A percentile compares a stretch with the other conserved stretches of the same genome.
phyloP scores from a whole-genome alignment of 1,284 basidiomycete species.

The Tilletia setariae region DNA sequence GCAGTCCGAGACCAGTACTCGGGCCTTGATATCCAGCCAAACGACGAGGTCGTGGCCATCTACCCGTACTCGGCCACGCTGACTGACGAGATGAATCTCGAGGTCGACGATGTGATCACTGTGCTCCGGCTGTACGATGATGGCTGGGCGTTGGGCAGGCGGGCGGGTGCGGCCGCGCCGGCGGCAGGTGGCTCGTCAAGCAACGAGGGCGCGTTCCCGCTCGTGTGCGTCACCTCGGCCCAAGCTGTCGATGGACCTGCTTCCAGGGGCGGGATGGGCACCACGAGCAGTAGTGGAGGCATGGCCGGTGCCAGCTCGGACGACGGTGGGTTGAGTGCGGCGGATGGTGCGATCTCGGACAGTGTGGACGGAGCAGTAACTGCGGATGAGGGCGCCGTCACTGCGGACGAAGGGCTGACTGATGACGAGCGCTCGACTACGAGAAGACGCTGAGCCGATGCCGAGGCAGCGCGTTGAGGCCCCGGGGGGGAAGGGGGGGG shows the following conservation, averaged over 20 bases:
- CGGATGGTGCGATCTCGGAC: slow-evolving; percentile 34
- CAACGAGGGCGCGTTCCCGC: slow-evolving; percentile 46
- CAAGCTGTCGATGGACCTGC: slow-evolving; percentile 21
- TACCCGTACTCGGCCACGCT: slow-evolving; percentile 50
- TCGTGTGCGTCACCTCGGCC: slow-evolving; percentile 39
- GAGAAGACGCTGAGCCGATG: slow-evolving; percentile 11
- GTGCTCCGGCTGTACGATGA: slow-evolving; percentile 47
- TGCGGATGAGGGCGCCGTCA: slow-evolving; percentile 37
- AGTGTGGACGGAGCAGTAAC: slow-evolving; percentile 41
- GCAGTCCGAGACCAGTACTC: slow-evolving; percentile 47
- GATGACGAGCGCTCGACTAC: too few relatives aligned
- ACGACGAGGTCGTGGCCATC: slow-evolving; percentile 46
- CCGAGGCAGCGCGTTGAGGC: not conserved
- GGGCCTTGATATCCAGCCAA: slow-evolving; percentile 43
- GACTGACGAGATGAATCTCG: slow-evolving; percentile 46
- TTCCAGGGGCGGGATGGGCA: not conserved
- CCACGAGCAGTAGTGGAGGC: too few relatives aligned
- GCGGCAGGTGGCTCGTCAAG: too few relatives aligned
- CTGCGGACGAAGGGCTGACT: slow-evolving; percentile 21
- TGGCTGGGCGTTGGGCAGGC: slow-evolving; percentile 44
- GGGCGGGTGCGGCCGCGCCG: slow-evolving; percentile 19
- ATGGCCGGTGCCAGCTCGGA: slow-evolving; percentile 29
- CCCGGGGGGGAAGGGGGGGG: too few relatives aligned
- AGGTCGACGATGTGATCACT: slow-evolving; percentile 34
- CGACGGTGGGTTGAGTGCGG: slow-evolving; percentile 31